These are phyloP conservation scores for Micractinium sp. DNA, from an alignment of 139 green algal genomes.

Conservation along the genomic window DNA sequence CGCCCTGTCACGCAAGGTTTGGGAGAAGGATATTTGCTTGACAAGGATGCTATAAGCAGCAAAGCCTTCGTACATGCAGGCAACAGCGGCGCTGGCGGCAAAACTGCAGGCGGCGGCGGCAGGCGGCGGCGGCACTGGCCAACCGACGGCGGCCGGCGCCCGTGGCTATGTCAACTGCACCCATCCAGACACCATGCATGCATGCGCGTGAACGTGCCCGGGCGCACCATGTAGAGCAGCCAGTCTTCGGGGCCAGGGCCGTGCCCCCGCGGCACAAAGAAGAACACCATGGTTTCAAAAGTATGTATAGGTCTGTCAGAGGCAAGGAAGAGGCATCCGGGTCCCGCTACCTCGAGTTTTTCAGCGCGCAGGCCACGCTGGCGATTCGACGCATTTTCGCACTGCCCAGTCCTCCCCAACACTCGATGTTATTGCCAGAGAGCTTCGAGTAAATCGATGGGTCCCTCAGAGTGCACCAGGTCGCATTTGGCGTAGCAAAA, in stretches of 20 bases:
- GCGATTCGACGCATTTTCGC: too few species aligned
- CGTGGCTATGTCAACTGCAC: neutral
- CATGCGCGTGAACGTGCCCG: neutral
- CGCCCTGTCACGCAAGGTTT: constrained; percentile 45
- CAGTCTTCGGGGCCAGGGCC: constrained; percentile 70
- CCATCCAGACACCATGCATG: neutral
- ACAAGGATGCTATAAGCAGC: too few species aligned
- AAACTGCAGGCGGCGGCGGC: neutral
- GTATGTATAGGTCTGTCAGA: too few species aligned
- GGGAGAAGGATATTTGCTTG: too few species aligned
- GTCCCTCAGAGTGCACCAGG: too few species aligned
- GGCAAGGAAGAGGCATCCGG: too few species aligned
- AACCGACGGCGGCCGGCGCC: neutral
- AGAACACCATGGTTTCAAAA: constrained; percentile 94
- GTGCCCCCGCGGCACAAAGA: constrained; percentile 76
- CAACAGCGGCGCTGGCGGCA: neutral
- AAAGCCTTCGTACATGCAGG: neutral
- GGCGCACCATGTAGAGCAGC: constrained; percentile 89
- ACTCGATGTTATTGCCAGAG: too few species aligned
- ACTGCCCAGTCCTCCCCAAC: too few species aligned
- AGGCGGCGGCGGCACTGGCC: neutral
- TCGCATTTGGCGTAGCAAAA: neutral
- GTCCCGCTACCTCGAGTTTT: too few species aligned
- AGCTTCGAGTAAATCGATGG: too few species aligned
- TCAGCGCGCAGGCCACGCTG: too few species aligned